phyloP scores from a whole-genome alignment of 2,329 filamentous ascomycete genomes.

The Calonectria montana region DNA sequence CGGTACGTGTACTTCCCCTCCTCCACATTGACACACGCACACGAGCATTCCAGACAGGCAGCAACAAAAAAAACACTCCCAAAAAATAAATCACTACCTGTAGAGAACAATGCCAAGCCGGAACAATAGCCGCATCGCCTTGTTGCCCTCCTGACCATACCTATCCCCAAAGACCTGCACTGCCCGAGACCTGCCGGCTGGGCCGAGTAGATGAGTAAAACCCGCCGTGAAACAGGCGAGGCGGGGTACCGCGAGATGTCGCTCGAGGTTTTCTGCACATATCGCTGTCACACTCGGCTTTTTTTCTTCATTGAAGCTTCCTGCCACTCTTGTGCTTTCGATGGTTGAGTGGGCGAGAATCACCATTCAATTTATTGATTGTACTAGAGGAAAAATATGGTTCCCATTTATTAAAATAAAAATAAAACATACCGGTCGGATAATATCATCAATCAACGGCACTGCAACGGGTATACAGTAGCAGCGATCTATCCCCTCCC shows the following conservation, averaged over 20 bases:
- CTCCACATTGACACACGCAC: background rate
- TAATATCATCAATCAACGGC: slow-evolving; percentile 3
- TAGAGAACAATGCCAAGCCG: background rate
- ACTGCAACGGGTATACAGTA: slow-evolving; percentile 2
- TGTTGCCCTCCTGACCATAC: background rate
- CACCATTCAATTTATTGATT: background rate
- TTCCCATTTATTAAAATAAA: background rate
- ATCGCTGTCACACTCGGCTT: background rate
- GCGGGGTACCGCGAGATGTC: background rate
- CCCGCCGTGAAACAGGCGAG: background rate
- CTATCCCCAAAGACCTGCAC: background rate
- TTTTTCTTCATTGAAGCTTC: background rate
- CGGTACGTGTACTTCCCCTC: background rate
- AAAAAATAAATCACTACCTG: background rate
- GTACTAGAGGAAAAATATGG: background rate
- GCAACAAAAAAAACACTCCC: background rate
- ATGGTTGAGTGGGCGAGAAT: background rate
- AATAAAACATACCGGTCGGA: background rate
- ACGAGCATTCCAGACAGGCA: background rate
- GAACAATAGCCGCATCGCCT: background rate
- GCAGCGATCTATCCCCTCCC: background rate
- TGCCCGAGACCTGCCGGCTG: background rate
- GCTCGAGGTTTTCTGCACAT: background rate
- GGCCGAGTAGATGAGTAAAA: background rate
- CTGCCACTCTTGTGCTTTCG: background rate